Evolutionary conservation across 1,139 yeast genomes (phyloP).

Genomic region (Geotrichum armillariae): DNA sequence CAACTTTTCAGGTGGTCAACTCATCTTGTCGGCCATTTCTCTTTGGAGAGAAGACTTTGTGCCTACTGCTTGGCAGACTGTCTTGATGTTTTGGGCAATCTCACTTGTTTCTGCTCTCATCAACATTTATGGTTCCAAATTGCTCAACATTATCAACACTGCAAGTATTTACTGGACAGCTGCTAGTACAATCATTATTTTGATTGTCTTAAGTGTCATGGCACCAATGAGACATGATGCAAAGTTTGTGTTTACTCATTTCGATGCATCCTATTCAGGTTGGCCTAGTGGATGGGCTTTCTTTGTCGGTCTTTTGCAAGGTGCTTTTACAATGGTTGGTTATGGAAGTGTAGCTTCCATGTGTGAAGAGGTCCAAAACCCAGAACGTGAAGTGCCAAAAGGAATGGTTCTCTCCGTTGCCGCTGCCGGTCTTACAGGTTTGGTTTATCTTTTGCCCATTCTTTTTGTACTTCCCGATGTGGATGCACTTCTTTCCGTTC

Average conservation of each 20-base stretch:
- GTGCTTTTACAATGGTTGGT: slow-evolving; percentile 78
- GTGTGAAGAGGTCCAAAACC: slow-evolving; percentile 77
- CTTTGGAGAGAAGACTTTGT: slow-evolving; percentile 20
- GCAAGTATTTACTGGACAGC: slow-evolving; percentile 28
- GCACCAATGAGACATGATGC: slow-evolving; percentile 25
- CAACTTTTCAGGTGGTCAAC: slow-evolving; percentile 23
- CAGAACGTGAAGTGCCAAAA: slow-evolving; percentile 72
- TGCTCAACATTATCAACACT: slow-evolving; percentile 24
- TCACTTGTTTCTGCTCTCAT: slow-evolving; percentile 24
- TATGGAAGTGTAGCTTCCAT: slow-evolving; percentile 80
- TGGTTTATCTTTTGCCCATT: slow-evolving; percentile 70
- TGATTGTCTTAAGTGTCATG: slow-evolving; percentile 28
- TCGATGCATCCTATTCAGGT: slow-evolving; percentile 30
- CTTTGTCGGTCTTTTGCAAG: slow-evolving; percentile 66
- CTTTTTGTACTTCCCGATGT: slow-evolving; percentile 70
- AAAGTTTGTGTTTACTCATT: slow-evolving; percentile 28
- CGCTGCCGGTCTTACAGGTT: slow-evolving; percentile 64
- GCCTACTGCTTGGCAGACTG: slow-evolving; percentile 23
- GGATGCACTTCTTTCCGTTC: slow-evolving; percentile 49
- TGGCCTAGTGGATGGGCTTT: slow-evolving; percentile 32
- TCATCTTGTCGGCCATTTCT: slow-evolving; percentile 20
- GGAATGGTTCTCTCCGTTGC: slow-evolving; percentile 68
- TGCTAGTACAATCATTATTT: slow-evolving; percentile 26
- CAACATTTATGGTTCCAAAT: slow-evolving; percentile 25
- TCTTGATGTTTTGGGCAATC: slow-evolving; percentile 26